A percentile compares a stretch with the other conserved stretches of the same genome.
Conservation (phyloP, 805 yeast genomes). For the Yarrowia hollandica region DNA sequence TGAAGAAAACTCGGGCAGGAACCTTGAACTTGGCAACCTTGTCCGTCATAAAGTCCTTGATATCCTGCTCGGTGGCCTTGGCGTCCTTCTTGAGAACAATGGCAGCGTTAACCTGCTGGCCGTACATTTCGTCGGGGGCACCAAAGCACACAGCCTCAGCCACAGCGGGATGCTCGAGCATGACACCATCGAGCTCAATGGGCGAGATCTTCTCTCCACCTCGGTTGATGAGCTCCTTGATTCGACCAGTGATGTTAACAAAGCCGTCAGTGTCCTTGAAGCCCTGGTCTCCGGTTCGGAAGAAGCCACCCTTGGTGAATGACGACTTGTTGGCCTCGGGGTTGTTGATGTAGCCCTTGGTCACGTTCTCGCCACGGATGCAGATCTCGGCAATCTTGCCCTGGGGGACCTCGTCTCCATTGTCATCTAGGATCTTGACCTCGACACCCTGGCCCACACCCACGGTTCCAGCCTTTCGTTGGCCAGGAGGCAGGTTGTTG, state of each 20-base stretch:
- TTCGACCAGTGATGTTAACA: slow-evolving; percentile 63
- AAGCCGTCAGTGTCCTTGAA: slow-evolving; percentile 58
- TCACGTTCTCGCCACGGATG: slow-evolving; percentile 66
- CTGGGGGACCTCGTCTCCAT: slow-evolving; percentile 49
- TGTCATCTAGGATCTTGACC: slow-evolving; percentile 55
- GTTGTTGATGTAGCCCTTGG: slow-evolving; percentile 71
- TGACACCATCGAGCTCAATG: slow-evolving; percentile 61
- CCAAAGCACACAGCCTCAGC: slow-evolving; percentile 72
- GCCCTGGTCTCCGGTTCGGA: slow-evolving; percentile 82
- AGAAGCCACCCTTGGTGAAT: slow-evolving; percentile 60
- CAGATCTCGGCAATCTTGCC: slow-evolving; percentile 69
- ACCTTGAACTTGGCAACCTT: slow-evolving; percentile 60
- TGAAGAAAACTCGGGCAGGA: slow-evolving; percentile 58
- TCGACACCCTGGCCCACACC: slow-evolving; percentile 73
- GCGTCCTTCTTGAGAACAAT: slow-evolving; percentile 54
- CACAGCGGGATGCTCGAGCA: slow-evolving; percentile 62
- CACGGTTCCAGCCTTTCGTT: slow-evolving; percentile 69
- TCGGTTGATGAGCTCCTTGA: slow-evolving; percentile 71
- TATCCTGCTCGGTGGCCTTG: slow-evolving; percentile 46
- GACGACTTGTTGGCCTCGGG: slow-evolving; percentile 67
- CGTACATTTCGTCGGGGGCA: slow-evolving; percentile 65
- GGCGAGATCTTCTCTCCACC: slow-evolving; percentile 82
- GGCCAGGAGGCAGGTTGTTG: slow-evolving; percentile 63
- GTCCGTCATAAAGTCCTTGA: slow-evolving; percentile 48
- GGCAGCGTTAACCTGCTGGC: slow-evolving; percentile 71